Base-by-base conservation (phyloP, 148 eudicot species). In the Fagopyrum esculentum region DNA sequence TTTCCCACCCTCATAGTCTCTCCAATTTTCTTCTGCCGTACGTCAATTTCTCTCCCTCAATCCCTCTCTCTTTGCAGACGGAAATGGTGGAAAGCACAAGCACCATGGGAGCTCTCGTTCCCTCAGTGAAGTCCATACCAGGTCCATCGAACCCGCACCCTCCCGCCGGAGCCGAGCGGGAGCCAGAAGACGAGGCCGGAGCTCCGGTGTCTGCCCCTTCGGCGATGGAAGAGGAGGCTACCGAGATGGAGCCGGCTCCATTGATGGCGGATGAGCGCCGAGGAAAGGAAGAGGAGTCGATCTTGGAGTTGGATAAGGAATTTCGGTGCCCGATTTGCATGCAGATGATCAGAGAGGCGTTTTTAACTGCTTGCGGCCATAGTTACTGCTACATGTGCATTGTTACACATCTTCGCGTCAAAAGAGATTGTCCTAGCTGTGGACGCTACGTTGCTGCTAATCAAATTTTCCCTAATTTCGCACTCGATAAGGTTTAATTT, bases 321-420 rank as follows among this genome's bases (percentile, higher is more conserved):
- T 76, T 88, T 1, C 60, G 85, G 74, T 93, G 98, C 70, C 98
- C 98, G 45, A 91, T 91, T 48, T 93, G 98, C 88, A 89, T 93
- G 89, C 93, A 91, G 76, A 80, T 89, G n/a, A 93, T 93, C 2
- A 93, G 83, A 77, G 96, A 89, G 44, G 96, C 93, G 22, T 90
- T 93, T 63, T 66, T 89, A 6, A 93, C 94, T 29, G 84, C 96
- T 16, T 93, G 98, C 56, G 98, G 93, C 6, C 98, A 93, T 76
- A 93, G 96, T 64, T 93, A 80, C 45, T 93, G 98, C 76, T 91
- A 87, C 72, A 91, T 89, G 89, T 91, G 98, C 77, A 93, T 93
- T 9, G 83, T 78, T 2, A 88, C 87, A 16, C 98, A 93, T 64
- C 87, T 93, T 45, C 83, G 83, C 12, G 80, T 81, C 78, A 93